phyloP scores from a whole-genome alignment of 2,329 filamentous ascomycete species.

The Diaporthe aspalathi region DNA sequence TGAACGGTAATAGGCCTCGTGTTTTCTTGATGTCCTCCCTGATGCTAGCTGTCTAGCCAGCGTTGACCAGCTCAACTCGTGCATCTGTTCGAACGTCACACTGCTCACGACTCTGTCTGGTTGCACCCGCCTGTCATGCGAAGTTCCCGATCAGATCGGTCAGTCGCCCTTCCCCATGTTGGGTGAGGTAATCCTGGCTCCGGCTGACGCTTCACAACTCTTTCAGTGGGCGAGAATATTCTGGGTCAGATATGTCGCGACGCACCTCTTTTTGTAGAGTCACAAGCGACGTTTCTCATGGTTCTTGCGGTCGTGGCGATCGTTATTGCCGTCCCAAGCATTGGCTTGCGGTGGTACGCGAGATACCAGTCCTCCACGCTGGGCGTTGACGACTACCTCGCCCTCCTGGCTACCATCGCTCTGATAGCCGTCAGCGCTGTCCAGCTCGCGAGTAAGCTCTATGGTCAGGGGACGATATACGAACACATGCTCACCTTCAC shows the following conservation, averaged over 20 bases:
- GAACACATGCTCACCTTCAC: not conserved
- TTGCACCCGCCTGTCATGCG: conserved; percentile 29
- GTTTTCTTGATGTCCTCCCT: conserved; percentile 17
- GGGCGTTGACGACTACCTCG: conserved; percentile 33
- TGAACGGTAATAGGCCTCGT: not conserved
- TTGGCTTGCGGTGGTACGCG: conserved; percentile 25
- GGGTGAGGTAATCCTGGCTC: not conserved
- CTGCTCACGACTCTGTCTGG: conserved; percentile 24
- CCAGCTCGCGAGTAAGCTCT: conserved; percentile 20
- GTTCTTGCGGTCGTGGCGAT: conserved; percentile 10
- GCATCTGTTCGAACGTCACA: conserved; percentile 24
- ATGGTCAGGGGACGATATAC: too few relatives aligned
- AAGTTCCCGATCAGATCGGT: conserved; percentile 26
- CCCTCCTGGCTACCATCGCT: conserved; percentile 17
- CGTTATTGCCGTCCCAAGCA: conserved; percentile 27
- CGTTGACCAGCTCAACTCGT: conserved; percentile 27
- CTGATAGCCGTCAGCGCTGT: conserved; percentile 8
- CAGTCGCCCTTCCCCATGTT: not conserved
- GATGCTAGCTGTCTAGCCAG: conserved; percentile 5
- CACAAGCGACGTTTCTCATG: conserved; percentile 23
- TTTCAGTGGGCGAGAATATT: not conserved
- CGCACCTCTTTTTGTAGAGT: conserved; percentile 18
- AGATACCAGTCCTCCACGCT: conserved; percentile 27
- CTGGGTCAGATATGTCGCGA: conserved; percentile 8
- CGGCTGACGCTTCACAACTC: not conserved